phyloP scores from a whole-genome alignment of 2,329 filamentous ascomycete genomes.

The Curvularia sp. region DNA sequence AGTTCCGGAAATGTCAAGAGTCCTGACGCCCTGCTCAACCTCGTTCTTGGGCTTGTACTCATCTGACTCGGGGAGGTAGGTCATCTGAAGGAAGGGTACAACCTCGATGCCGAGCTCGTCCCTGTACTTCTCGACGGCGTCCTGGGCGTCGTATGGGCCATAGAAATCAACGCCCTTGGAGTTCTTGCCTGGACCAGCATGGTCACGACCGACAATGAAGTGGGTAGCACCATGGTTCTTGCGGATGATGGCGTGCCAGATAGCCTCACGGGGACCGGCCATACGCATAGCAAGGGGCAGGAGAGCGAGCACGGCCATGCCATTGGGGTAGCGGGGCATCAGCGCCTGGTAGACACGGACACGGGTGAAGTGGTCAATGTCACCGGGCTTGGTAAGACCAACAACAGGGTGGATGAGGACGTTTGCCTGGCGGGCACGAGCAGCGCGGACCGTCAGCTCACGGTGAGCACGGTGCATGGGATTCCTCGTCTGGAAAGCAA shows the following conservation, averaged over 20 bases:
- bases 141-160: slow-evolving; percentile 95
- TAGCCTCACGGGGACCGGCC: slow-evolving; percentile 96
- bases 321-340: slow-evolving; percentile 95
- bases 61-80: slow-evolving; percentile 95
- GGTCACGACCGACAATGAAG: slow-evolving; percentile 98
- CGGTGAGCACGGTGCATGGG: slow-evolving; percentile 99
- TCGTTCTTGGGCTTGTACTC: slow-evolving; percentile 95
- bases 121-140: slow-evolving; percentile 94
- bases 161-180: slow-evolving; percentile 97
- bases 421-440: slow-evolving; percentile 94
- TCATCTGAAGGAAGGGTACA: slow-evolving; percentile 99
- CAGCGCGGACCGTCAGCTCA: slow-evolving; percentile 95
- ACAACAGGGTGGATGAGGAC: slow-evolving; percentile 99
- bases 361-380: slow-evolving; percentile 99
- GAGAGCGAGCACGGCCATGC: slow-evolving; percentile 96
- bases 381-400: slow-evolving; percentile 96
- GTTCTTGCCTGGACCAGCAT: slow-evolving; percentile 98
- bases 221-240: slow-evolving; percentile 99
- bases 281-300: slow-evolving; percentile 98
- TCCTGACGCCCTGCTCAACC: slow-evolving; percentile 82
- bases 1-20: slow-evolving; percentile 64
- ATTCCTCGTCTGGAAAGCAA: slow-evolving; percentile 97
- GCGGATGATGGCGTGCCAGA: slow-evolving; percentile 99
- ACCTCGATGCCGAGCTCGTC: slow-evolving; percentile 98
- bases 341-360: slow-evolving; percentile 98